A percentile compares a stretch with the other conserved stretches of the same genome.
phyloP scores from a whole-genome alignment of 1,284 basidiomycete species.

The Cryptococcus maquisensis region DNA sequence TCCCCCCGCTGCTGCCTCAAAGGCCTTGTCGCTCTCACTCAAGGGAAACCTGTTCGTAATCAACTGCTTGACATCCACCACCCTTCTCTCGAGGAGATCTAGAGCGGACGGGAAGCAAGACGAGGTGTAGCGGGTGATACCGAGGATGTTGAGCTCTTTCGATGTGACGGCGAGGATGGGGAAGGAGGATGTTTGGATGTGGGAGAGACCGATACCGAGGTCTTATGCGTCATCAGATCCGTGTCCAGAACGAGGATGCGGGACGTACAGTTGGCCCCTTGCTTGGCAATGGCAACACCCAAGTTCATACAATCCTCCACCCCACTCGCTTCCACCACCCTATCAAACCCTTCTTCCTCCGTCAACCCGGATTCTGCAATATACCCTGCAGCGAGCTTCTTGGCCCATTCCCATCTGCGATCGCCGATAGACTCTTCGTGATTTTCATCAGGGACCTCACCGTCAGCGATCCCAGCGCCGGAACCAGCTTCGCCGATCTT shows the following conservation, averaged over 20 bases:
- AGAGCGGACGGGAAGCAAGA: conserved; percentile 52
- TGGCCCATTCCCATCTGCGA: conserved; percentile 40
- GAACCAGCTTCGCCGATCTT: conserved; percentile 8
- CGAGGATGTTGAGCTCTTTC: conserved; percentile 77
- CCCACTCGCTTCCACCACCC: conserved; percentile 61
- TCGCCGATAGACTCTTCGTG: conserved; percentile 33
- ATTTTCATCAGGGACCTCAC: conserved; percentile 15
- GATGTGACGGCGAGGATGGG: conserved; percentile 46
- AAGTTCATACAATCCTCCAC: conserved; percentile 61
- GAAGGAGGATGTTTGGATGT: conserved; percentile 42
- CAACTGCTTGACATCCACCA: conserved; percentile 56
- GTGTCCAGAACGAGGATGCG: neutral
- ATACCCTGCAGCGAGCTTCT: conserved; percentile 24
- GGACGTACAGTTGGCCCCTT: conserved; percentile 51
- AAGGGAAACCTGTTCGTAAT: conserved; percentile 57
- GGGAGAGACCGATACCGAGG: conserved; percentile 42
- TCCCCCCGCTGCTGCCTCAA: conserved; percentile 54
- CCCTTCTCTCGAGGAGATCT: conserved; percentile 53
- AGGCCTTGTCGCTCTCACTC: conserved; percentile 50
- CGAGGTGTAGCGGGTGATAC: conserved; percentile 46
- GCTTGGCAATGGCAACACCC: conserved; percentile 58
- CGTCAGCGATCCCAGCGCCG: conserved; percentile 27
- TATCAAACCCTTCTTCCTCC: conserved; percentile 54
- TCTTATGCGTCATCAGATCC: conserved; percentile 17
- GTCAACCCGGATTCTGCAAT: conserved; percentile 28